Conservation (phyloP, 352 stramenopile species). For the Phytophthora agathidicida region DNA sequence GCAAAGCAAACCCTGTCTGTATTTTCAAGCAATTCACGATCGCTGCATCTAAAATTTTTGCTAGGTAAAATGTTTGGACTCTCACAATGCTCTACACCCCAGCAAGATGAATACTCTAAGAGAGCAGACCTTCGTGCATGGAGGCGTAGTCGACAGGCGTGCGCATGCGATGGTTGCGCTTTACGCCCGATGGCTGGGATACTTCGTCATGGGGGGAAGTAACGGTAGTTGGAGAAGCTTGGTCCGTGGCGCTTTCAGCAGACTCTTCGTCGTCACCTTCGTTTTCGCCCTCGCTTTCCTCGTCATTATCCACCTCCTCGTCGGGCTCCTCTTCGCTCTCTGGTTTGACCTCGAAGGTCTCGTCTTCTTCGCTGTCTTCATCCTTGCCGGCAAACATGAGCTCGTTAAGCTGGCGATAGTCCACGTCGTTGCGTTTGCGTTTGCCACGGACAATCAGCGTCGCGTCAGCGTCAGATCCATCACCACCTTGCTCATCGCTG, state of each 20-base stretch:
- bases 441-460: constrained; percentile 73
- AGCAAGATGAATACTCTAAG: constrained; percentile 6
- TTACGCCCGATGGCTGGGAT: constrained; percentile 14
- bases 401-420: constrained; percentile 85
- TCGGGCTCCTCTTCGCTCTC: constrained; percentile 40
- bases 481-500: constrained; percentile 5
- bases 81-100: not conserved
- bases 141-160: constrained; percentile 57
- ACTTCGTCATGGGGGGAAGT: constrained; percentile 24
- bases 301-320: constrained; percentile 39
- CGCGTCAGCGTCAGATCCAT: constrained; percentile 33
- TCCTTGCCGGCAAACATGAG: constrained; percentile 78
- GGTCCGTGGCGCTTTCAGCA: constrained; percentile 11
- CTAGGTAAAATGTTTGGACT: constrained; percentile 13
- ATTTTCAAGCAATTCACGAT: constrained; percentile 29
- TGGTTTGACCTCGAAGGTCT: constrained; percentile 56
- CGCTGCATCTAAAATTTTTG: constrained; percentile 31
- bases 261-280: constrained; percentile 15
- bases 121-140: constrained; percentile 64
- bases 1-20: constrained; percentile 20
- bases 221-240: constrained; percentile 31
- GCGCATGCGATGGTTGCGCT: constrained; percentile 28
- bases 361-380: constrained; percentile 57
- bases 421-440: constrained; percentile 75
- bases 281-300: constrained; percentile 25